phyloP scores from a whole-genome alignment of 108 stramenopile genomes.

The Cafeteria roenbergensis region DNA sequence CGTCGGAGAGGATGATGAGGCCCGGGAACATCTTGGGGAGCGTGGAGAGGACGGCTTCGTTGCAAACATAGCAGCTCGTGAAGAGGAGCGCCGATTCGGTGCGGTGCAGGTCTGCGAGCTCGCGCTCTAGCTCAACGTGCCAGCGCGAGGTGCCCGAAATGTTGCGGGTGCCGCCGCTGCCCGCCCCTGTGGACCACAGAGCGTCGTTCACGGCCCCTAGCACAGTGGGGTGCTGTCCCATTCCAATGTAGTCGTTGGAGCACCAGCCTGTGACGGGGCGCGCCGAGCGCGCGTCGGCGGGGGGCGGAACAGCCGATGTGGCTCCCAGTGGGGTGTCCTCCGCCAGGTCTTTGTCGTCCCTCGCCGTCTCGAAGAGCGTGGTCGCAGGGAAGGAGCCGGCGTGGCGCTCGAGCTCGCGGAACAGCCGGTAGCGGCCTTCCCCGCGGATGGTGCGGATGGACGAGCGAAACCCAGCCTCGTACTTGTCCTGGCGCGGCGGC shows the following conservation, averaged over 20 bases:
- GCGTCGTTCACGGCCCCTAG: conserved; percentile 9
- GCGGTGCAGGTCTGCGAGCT: conserved; percentile 17
- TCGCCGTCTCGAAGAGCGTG: background rate
- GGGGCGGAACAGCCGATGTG: no score
- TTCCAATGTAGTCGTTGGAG: conserved; percentile 25
- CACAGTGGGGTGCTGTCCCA: conserved; percentile 23
- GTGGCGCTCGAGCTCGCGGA: conserved; percentile 12
- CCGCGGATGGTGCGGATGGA: conserved; percentile 6
- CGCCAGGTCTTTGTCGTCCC: background rate
- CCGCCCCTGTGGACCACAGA: background rate
- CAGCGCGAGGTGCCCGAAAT: conserved; percentile 17
- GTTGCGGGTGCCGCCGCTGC: conserved; percentile 24
- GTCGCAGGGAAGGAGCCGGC: conserved; percentile 7
- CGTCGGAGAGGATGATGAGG: conserved; percentile 8
- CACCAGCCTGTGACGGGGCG: conserved; percentile 14
- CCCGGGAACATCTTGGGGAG: conserved; percentile 24
- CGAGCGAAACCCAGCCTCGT: conserved; percentile 3
- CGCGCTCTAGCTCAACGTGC: conserved; percentile 15
- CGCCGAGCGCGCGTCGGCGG: background rate
- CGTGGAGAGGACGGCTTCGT: conserved; percentile 21
- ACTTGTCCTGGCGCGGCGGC: no score
- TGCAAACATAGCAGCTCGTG: conserved; percentile 21
- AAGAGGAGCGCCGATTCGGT: conserved; percentile 16
- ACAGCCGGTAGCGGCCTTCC: conserved; percentile 16
- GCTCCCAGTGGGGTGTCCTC: background rate